Evolutionary conservation across 768 basidiomycete species (phyloP).

Genomic region (Rhizopogon rudus): DNA sequence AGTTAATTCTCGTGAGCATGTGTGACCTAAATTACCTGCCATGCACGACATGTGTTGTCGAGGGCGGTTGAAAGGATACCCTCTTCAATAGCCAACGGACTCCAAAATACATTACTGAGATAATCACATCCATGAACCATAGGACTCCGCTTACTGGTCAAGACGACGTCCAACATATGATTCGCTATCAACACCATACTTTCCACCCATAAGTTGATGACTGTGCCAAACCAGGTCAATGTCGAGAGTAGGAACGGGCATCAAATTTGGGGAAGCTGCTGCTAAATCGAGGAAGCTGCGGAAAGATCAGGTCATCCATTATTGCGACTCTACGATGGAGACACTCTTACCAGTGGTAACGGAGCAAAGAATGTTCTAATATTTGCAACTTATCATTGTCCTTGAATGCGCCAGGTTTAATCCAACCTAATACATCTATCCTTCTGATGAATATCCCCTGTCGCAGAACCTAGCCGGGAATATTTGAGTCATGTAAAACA

Average conservation of each 20-base stretch:
- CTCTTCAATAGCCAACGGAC: conserved; percentile 48
- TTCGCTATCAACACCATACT: conserved; percentile 43
- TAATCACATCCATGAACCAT: neutral
- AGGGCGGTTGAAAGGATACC: conserved; percentile 38
- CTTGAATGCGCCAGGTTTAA: conserved; percentile 35
- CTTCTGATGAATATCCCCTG: conserved; percentile 52
- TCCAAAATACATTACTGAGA: conserved; percentile 17
- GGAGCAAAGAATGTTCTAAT: conserved; percentile 43
- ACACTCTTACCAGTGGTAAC: conserved; percentile 52
- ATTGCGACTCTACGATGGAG: neutral
- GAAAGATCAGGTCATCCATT: neutral
- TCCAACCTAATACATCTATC: conserved; percentile 51
- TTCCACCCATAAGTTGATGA: conserved; percentile 50
- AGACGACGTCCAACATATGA: conserved; percentile 39
- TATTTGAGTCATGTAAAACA: neutral
- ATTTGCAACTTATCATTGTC: conserved; percentile 31
- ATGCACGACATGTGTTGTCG: conserved; percentile 47
- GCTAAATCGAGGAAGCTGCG: conserved; percentile 53
- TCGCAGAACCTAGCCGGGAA: conserved; percentile 40
- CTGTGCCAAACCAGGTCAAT: conserved; percentile 78
- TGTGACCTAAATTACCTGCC: conserved; percentile 33
- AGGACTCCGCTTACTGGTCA: conserved; percentile 44
- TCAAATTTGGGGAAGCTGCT: conserved; percentile 33
- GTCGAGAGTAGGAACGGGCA: conserved; percentile 62
- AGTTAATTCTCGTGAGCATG: neutral